Evolutionary conservation across 352 stramenopile genomes (phyloP).

Genomic region (Phytopythium boreale): DNA sequence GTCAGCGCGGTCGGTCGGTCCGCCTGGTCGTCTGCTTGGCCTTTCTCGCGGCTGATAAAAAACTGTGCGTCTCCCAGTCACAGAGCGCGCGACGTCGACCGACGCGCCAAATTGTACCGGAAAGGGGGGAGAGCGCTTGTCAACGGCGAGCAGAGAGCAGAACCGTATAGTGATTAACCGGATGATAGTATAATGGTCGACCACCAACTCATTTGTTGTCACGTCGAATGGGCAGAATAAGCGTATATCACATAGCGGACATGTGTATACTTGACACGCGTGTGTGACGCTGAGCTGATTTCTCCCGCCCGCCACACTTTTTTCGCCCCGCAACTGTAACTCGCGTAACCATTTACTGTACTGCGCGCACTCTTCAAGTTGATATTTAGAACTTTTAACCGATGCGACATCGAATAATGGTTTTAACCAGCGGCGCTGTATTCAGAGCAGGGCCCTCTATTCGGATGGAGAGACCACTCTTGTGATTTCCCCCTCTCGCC

Average conservation of each 20-base stretch:
- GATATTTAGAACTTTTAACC: neutral
- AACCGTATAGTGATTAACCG: neutral
- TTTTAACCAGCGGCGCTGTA: neutral
- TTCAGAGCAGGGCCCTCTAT: neutral
- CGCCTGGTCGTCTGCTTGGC: neutral
- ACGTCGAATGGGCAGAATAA: neutral
- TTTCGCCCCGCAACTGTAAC: neutral
- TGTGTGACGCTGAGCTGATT: conserved; percentile 6
- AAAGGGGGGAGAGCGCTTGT: neutral
- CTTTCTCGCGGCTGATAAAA: conserved; percentile 6
- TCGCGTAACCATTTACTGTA: too few species aligned
- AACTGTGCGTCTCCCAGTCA: conserved; percentile 5
- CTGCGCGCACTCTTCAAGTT: neutral
- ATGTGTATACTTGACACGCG: neutral
- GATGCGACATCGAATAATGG: neutral
- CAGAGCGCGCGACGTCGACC: too few species aligned
- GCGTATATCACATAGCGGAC: neutral
- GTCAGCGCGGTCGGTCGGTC: too few species aligned
- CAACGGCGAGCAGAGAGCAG: too few species aligned
- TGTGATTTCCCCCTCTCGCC: neutral
- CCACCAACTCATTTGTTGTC: neutral
- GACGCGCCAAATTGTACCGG: neutral
- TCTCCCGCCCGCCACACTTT: neutral
- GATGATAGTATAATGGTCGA: neutral
- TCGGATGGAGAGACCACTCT: neutral